Evolutionary conservation across 371 early-diverging fungal species (phyloP).

Genomic region (Zychaea mexicana): DNA sequence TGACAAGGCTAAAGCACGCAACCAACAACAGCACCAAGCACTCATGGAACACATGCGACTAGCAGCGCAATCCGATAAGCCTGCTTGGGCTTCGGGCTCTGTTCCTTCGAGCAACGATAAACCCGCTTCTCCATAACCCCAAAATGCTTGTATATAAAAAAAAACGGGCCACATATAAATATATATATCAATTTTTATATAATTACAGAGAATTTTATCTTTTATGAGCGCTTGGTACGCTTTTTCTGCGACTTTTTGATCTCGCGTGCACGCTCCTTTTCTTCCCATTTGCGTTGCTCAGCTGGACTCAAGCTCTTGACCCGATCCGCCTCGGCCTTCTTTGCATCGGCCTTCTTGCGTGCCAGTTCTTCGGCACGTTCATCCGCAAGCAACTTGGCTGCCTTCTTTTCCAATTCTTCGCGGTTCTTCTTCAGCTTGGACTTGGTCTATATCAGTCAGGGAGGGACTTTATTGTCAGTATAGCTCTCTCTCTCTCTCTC

Average conservation of each 20-base stretch:
- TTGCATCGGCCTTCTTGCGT: slow-evolving; percentile 60
- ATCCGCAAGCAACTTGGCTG: slow-evolving; percentile 49
- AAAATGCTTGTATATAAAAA: not conserved
- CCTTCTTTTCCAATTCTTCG: slow-evolving; percentile 48
- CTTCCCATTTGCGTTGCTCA: slow-evolving; percentile 79
- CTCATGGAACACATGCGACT: slow-evolving; percentile 43
- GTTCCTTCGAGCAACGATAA: not conserved
- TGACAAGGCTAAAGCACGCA: slow-evolving; percentile 24
- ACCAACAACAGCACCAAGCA: slow-evolving; percentile 25
- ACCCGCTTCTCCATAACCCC: slow-evolving; percentile 1
- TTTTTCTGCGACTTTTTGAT: slow-evolving; percentile 66
- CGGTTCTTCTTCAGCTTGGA: slow-evolving; percentile 45
- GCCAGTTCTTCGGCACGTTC: slow-evolving; percentile 55
- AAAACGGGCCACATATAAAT: too few relatives aligned
- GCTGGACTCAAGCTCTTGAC: slow-evolving; percentile 63
- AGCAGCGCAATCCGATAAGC: slow-evolving; percentile 40
- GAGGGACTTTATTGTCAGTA: too few relatives aligned
- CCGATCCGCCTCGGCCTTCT: slow-evolving; percentile 70
- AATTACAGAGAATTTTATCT: not conserved
- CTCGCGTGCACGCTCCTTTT: slow-evolving; percentile 67
- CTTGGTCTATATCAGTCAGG: slow-evolving; percentile 19
- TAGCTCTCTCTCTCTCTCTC: not conserved
- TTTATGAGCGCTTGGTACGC: slow-evolving; percentile 40
- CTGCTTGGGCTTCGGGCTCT: slow-evolving; percentile 28
- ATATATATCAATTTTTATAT: slow-evolving; percentile 1